Evolutionary conservation across 345 rosid species (phyloP), one percentile per base, ranked within the genome.

Genomic region (Noccaea caerulescens): DNA sequence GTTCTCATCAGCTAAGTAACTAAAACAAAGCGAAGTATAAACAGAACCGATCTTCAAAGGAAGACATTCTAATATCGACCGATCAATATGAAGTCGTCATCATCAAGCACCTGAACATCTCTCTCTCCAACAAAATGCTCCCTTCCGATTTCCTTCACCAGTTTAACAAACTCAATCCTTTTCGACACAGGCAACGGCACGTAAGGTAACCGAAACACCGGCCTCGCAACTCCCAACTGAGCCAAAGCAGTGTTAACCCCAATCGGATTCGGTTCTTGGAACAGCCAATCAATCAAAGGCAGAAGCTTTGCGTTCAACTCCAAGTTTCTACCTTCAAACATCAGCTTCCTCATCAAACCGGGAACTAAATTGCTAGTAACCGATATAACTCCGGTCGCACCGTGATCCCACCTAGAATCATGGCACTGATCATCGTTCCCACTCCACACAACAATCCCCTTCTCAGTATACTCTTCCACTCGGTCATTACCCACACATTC

Each of bases 161-260:
- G 79, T 58, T 82, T 76, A 76, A 89, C 90, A 69, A 91, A 89
- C 61, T 87, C 88, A 12, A 82, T 56, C 74, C 98, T 81, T 80
- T 86, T 81, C 5, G 76, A 70, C 50, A 60, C 68, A 25, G 97
- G 80, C 55, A 93, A 87, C 5, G 97, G 98, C 25, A 84, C 86
- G 39, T 85, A 87, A 4, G 97, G 98, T 41, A 91, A 81, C 76
- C 91, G 78, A 81, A 89, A 91, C 60, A 91, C 85, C 0, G 96
- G 98, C 66, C 85, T 82, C 6, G 81, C 87, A 38, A 88, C 95
- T 41, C 97, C 97, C 1, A 94, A 84, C 66, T 88, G 97, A 33
- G 97, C 91, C 63, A 89, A 87, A 43, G 97, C 95, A 2, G 91
- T 91, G 84, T 91, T 91, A 52, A 93, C 77, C n/a, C 87, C 93